Evolutionary conservation across 768 basidiomycete genomes (phyloP), one percentile per base, ranked within the genome.

Genomic region (Mycena galericulata): DNA sequence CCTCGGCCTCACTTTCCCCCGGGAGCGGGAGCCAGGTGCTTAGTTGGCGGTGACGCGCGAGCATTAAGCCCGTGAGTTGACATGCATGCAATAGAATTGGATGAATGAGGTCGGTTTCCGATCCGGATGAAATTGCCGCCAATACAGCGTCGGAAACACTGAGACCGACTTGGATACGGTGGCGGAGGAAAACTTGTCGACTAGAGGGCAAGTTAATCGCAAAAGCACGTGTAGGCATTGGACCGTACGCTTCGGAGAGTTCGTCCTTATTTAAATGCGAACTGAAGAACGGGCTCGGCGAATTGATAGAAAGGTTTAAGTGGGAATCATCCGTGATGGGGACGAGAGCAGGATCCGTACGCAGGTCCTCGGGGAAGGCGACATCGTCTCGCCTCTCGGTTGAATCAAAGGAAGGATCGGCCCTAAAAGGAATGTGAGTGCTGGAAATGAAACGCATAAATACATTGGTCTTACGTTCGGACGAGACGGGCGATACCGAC

Each of bases 41-140:
- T 38, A 45, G 26, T 12, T 54, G 41, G 10, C 53, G 36, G 30
- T 65, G 69, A 3, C 59, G 69, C 15, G 59, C 64, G n/a, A 70
- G 43, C 64, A 66, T 66, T 29, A 41, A 70, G 0, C 69, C 69
- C 20, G 66, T 27, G 8, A 70, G 60, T 49, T 70, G 69, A 32
- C 51, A 65, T 11, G 69, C 69, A 34, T 70, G 60, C 6, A 70
- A 40, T 6, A 70, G 30, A 1, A 41, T 53, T 8, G 64, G 54
- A 26, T 70, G 64, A 1, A 66, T 5, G 15, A 17, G 7, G 29
- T 4, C 15, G 10, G 14, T 14, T 4, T 14, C 14, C 49, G n/a
- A n/a, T n/a, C 51, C 20, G 14, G 4, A 10, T 14, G 51, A n/a
- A 3, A 53, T 3, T 3, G 51, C 59, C 7, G 24, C 22, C 17